Conservation (phyloP, 495 filamentous ascomycete species). For the Podospora conica region DNA sequence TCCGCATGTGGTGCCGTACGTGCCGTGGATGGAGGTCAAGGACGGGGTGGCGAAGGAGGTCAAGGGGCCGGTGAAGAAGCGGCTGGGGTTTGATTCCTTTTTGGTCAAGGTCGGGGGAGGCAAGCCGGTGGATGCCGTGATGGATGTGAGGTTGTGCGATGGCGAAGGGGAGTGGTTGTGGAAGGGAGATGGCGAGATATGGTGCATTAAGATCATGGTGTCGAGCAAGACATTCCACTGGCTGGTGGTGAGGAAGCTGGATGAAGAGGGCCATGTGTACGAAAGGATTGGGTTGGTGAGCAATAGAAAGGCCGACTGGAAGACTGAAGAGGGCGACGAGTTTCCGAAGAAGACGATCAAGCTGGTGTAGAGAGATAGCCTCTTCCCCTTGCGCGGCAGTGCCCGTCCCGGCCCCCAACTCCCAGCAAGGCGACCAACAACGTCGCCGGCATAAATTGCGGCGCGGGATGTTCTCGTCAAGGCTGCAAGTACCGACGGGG, state of each 20-base stretch:
- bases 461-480: too few relatives aligned
- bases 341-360: not conserved
- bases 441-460: too few relatives aligned
- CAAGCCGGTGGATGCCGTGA: not conserved
- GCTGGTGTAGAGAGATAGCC: not conserved
- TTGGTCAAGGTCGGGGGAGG: slow-evolving; percentile 1
- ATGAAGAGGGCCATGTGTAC: not conserved
- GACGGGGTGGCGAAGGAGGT: not conserved
- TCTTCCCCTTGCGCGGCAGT: not conserved
- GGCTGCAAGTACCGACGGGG: too few relatives aligned
- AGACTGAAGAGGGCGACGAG: not conserved
- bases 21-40: slow-evolving; percentile 5
- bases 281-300: slow-evolving; percentile 8
- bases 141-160: slow-evolving; percentile 3
- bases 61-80: not conserved
- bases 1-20: slow-evolving; percentile 4
- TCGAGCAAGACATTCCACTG: slow-evolving; percentile 1
- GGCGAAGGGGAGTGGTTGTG: slow-evolving; percentile 11
- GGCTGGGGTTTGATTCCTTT: not conserved
- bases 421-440: too few relatives aligned
- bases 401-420: too few relatives aligned
- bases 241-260: slow-evolving; percentile 9
- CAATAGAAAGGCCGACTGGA: not conserved
- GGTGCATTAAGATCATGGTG: slow-evolving; percentile 10
- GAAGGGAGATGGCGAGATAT: slow-evolving; percentile 5